phyloP scores from a whole-genome alignment of 352 stramenopile species.

The Labyrinthula sp. region DNA sequence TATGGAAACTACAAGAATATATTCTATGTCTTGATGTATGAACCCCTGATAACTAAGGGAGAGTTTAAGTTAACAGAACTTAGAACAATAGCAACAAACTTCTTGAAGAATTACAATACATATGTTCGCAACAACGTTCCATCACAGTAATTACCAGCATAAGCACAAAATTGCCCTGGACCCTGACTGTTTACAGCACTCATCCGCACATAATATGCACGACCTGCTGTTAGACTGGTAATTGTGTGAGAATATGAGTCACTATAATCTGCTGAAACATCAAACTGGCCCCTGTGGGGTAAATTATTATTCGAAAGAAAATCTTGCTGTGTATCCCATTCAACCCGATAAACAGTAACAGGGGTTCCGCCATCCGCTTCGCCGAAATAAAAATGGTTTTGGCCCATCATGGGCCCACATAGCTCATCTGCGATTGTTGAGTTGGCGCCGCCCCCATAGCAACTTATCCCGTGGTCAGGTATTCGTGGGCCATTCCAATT shows the following conservation, averaged over 20 bases:
- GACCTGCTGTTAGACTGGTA: constrained; percentile 50
- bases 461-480: constrained; percentile 27
- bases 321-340: constrained; percentile 60
- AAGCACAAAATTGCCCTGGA: constrained; percentile 24
- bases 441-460: constrained; percentile 14
- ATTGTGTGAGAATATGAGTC: constrained; percentile 51
- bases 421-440: constrained; percentile 5
- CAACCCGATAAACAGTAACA: constrained; percentile 67
- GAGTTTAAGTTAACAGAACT: too few relatives aligned
- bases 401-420: constrained; percentile 28
- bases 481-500: constrained; percentile 50
- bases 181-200: constrained; percentile 39
- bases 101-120: too few relatives aligned
- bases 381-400: constrained; percentile 38
- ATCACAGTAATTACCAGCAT: too few relatives aligned
- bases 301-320: constrained; percentile 55
- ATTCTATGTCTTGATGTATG: too few relatives aligned
- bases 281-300: constrained; percentile 35
- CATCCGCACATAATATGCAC: constrained; percentile 63
- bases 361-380: constrained; percentile 62
- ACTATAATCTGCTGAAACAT: constrained; percentile 36
- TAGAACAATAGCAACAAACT: too few relatives aligned
- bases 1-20: too few relatives aligned
- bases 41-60: too few relatives aligned
- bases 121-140: too few relatives aligned